These are phyloP conservation scores for Colletotrichum trifolii DNA, from an alignment of 2,329 filamentous ascomycete species.

Conservation along the genomic window DNA sequence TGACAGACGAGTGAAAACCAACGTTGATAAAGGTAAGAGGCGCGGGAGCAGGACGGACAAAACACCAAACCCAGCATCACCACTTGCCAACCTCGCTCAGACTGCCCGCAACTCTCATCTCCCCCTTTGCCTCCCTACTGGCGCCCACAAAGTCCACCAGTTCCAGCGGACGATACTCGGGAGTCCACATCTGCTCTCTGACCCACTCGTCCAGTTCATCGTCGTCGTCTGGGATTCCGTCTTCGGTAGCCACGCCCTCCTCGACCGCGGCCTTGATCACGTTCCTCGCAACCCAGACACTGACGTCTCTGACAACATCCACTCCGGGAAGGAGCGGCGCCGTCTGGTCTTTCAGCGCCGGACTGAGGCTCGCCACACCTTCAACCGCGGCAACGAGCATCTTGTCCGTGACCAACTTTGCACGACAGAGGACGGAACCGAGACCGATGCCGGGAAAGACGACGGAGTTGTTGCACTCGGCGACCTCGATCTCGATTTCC, in stretches of 20 bases:
- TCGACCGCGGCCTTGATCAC: conserved; percentile 79
- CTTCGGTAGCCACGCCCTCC: conserved; percentile 74
- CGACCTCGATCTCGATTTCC: conserved; percentile 61
- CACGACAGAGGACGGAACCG: conserved; percentile 77
- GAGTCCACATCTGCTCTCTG: conserved; percentile 82
- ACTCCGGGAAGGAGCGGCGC: conserved; percentile 82
- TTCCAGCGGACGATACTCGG: conserved; percentile 73
- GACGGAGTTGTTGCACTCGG: conserved; percentile 90
- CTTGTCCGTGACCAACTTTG: conserved; percentile 74
- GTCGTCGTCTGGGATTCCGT: conserved; percentile 70
- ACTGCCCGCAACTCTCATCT: conserved; percentile 62
- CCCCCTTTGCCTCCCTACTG: conserved; percentile 68
- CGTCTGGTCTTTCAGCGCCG: conserved; percentile 71
- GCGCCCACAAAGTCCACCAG: conserved; percentile 64
- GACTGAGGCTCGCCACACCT: conserved; percentile 77
- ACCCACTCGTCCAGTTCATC: conserved; percentile 76
- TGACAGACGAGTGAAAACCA: no score
- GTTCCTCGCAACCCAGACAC: conserved; percentile 78
- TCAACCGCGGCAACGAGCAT: conserved; percentile 86
- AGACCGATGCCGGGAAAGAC: conserved; percentile 89
- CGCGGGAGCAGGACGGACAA: neutral
- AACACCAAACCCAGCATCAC: neutral
- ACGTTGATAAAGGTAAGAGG: no score
- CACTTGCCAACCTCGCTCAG: conserved; percentile 40
- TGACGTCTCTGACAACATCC: conserved; percentile 77